These are phyloP conservation scores for Esteya vermicola DNA, from an alignment of 2,329 filamentous ascomycete genomes.

Conservation along the genomic window DNA sequence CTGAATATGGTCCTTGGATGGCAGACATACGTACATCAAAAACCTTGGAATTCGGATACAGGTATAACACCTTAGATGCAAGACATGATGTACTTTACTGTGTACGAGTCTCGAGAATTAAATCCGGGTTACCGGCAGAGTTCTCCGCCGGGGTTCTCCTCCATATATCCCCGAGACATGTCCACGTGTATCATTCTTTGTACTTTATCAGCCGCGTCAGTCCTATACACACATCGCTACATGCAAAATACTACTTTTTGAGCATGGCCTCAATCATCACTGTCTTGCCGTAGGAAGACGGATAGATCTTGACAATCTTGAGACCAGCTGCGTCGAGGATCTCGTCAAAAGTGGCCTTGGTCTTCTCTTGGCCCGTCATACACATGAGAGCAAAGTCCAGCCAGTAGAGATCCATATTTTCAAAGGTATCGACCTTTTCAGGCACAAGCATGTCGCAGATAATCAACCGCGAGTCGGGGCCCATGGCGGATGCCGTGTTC, in stretches of 20 bases:
- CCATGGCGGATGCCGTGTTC: conserved; percentile 2
- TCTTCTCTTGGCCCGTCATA: conserved; percentile 3
- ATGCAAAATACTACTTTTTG: conserved; percentile 1
- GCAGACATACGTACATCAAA: too few species aligned
- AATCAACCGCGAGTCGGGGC: not conserved
- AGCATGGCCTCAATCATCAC: not conserved
- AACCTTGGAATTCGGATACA: too few species aligned
- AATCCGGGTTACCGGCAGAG: too few species aligned
- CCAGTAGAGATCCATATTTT: not conserved
- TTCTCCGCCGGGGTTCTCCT: too few species aligned
- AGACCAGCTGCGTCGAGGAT: conserved; percentile 1
- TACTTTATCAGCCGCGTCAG: too few species aligned
- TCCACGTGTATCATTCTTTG: too few species aligned
- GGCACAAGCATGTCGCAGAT: conserved; percentile 2
- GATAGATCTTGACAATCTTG: conserved; percentile 1
- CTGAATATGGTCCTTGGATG: too few species aligned
- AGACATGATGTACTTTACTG: too few species aligned
- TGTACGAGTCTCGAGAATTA: too few species aligned
- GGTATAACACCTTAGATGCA: too few species aligned
- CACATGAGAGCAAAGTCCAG: not conserved
- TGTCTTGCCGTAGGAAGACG: not conserved
- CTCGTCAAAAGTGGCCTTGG: not conserved
- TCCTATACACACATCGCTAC: too few species aligned
- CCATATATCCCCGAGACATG: too few species aligned
- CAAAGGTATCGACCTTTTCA: not conserved